Evolutionary conservation across 169 alveolate genomes (phyloP), one percentile per base, ranked within the genome.

Genomic region (Plasmodium vivax): DNA sequence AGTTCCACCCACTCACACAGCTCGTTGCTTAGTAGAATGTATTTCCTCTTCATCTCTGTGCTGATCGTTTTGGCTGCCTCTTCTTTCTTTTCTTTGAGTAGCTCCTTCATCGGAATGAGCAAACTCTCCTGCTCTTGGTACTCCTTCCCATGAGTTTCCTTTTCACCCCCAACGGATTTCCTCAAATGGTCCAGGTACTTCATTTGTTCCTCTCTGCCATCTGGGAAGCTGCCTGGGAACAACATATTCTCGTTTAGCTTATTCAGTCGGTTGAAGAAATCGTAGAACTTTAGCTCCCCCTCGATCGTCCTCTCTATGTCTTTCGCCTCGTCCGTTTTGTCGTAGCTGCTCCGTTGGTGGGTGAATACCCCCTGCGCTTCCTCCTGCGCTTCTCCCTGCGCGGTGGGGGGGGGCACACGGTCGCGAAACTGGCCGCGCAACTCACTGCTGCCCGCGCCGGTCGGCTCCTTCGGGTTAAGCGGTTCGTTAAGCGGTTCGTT

Each of bases 1-100:
- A 73, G 9, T 73, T 92, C 95, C 0, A 92, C 38, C 95, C 95
- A 92, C 82, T 92, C 95, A 72, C 95, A 92, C n/a, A 82, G 56
- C 45, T 92, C 95, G 75, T 92, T 92, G n/a, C 82, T 92, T 9
- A 92, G n/a, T 72, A 72, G 51, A n/a, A 92, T 77, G 47, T 77
- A 10, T 92, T 83, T 92, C 56, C 43, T 92, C 41, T 58, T 51
- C 79, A 92, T 72, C 36, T 92, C 79, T 7, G 23, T 92, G 75
- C 73, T 32, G 51, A 92, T 16, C 34, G 47, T 51, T 72, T 82
- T 82, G 72, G 82, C 92, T 27, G 85, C 77, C 75, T 92, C 92
- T n/a, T 54, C 58, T 19, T 92, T 92, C 58, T 83, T 68, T 6
- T 41, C 32, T 72, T 77, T 51, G 19, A 92, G 14, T 23, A 92